A percentile compares a stretch with the other conserved stretches of the same genome.
Conservation (phyloP, 345 rosid species). For the Odontarrhena argentea region DNA sequence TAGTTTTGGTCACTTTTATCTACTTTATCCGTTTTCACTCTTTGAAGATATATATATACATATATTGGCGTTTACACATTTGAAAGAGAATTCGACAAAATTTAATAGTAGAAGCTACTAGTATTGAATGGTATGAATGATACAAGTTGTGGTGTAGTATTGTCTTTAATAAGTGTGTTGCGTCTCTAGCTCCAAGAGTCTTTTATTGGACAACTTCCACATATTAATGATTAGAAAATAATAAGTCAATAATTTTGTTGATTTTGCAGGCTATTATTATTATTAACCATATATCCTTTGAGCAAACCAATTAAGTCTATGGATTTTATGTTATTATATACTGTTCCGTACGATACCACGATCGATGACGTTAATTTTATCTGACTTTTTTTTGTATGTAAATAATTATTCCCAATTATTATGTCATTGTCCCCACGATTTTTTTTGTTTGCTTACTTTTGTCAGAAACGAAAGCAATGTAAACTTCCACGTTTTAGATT, state of each 20-base stretch:
- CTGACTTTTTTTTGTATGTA: neutral
- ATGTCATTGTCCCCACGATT: neutral
- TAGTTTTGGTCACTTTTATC: too few species aligned
- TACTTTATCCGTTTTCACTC: too few species aligned
- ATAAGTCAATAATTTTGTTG: conserved; percentile 9
- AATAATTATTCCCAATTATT: too few species aligned
- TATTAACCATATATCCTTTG: neutral
- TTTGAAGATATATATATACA: too few species aligned
- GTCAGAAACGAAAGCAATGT: neutral
- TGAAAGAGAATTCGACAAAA: conserved; percentile 22
- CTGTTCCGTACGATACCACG: neutral
- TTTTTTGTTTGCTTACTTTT: too few species aligned
- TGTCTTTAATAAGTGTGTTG: conserved; percentile 24
- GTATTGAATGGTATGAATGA: conserved; percentile 2
- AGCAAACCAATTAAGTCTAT: neutral
- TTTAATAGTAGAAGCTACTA: conserved; percentile 3
- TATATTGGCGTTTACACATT: neutral
- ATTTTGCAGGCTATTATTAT: neutral
- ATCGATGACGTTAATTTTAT: too few species aligned
- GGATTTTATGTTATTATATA: neutral
- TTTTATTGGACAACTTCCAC: conserved; percentile 29
- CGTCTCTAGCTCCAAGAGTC: conserved; percentile 22
- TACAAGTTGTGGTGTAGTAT: conserved; percentile 4
- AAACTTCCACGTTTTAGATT: neutral
- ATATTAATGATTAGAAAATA: neutral